Evolutionary conservation across 176 grass and related monocot species (phyloP).

Genomic region (Pharus latifolius): DNA sequence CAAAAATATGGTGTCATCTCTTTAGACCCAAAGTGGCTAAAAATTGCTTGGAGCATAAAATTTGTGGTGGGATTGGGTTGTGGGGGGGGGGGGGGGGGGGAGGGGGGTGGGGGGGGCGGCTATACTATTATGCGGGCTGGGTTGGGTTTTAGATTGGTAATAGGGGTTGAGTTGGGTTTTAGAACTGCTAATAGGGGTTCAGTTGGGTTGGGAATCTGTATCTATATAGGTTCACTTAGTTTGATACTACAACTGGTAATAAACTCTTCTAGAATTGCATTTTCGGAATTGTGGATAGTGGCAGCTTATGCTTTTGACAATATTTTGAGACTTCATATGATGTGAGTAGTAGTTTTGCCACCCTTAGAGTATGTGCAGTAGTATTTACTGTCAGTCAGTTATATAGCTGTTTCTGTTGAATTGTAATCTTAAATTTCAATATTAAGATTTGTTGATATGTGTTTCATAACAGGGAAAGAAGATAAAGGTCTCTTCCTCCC

Average conservation of each 20-base stretch:
- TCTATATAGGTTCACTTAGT: too few relatives aligned
- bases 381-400: background rate
- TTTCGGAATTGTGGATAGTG: background rate
- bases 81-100: too few relatives aligned
- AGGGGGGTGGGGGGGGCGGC: too few relatives aligned
- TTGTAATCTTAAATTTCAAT: background rate
- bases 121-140: too few relatives aligned
- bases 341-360: background rate
- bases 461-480: constrained; percentile 53
- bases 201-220: too few relatives aligned
- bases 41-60: too few relatives aligned
- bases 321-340: background rate
- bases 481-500: constrained; percentile 62
- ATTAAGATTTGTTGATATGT: background rate
- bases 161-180: too few relatives aligned
- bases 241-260: background rate
- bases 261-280: background rate
- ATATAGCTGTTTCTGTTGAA: background rate
- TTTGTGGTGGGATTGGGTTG: too few relatives aligned
- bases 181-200: too few relatives aligned
- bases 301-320: background rate
- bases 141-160: too few relatives aligned
- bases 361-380: background rate
- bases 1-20: too few relatives aligned
- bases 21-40: too few relatives aligned